Conservation (phyloP, 805 yeast genomes). For the Monosporozyma aquatica region DNA sequence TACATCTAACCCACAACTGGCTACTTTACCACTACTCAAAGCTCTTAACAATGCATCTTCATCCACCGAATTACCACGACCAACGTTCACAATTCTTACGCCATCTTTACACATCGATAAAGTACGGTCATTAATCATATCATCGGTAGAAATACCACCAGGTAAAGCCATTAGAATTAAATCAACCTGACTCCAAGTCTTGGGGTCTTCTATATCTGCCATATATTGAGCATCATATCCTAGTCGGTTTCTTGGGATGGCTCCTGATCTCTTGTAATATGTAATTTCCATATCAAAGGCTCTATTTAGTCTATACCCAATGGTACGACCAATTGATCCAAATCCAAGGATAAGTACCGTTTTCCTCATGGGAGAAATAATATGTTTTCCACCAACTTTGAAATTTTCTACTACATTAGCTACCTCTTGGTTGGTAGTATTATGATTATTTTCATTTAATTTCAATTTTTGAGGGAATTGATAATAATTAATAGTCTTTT, state of each 20-base stretch:
- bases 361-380: constrained; percentile 48
- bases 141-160: constrained; percentile 46
- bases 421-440: neutral
- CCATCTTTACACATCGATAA: constrained; percentile 43
- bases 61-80: constrained; percentile 62
- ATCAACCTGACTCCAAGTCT: constrained; percentile 37
- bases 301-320: constrained; percentile 46
- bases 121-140: constrained; percentile 42
- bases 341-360: constrained; percentile 61
- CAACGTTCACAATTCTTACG: constrained; percentile 60
- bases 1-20: constrained; percentile 68
- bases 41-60: constrained; percentile 58
- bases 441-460: neutral
- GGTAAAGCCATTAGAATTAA: constrained; percentile 62
- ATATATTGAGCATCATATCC: constrained; percentile 41
- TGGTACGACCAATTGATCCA: constrained; percentile 62
- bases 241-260: constrained; percentile 32
- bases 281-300: constrained; percentile 53
- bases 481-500: neutral
- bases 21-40: constrained; percentile 47
- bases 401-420: constrained; percentile 35
- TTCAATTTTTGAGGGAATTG: constrained; percentile 13
- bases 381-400: constrained; percentile 37
- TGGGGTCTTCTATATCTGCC: constrained; percentile 35
- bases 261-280: constrained; percentile 48